These are phyloP conservation scores for Solanum appendiculatum DNA, from an alignment of 257 asterid species.

Conservation along the genomic window DNA sequence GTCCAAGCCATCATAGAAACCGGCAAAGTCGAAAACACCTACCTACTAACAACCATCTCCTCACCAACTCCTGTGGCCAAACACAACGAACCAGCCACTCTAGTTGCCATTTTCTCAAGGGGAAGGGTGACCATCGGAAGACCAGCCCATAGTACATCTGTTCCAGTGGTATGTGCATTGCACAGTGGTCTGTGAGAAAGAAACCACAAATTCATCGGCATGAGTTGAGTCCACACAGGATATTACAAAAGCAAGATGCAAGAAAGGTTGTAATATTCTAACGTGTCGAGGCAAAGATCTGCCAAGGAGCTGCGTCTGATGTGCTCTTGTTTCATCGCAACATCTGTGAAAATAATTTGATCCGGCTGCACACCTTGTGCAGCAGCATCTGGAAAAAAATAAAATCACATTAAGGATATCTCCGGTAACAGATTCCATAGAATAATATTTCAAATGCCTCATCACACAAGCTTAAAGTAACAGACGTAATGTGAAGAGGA, in stretches of 20 bases:
- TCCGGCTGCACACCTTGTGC: constrained; percentile 95
- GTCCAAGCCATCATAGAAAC: background rate
- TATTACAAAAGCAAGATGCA: constrained; percentile 4
- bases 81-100: constrained; percentile 98
- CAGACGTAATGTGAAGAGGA: background rate
- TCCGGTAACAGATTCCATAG: background rate
- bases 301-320: constrained; percentile 93
- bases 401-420: background rate
- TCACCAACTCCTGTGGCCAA: constrained; percentile 97
- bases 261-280: constrained; percentile 6
- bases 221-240: background rate
- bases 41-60: constrained; percentile 93
- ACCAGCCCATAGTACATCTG: constrained; percentile 99
- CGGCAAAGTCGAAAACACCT: constrained; percentile 2
- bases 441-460: background rate
- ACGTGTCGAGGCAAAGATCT: constrained; percentile 94
- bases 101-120: constrained; percentile 99
- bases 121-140: constrained; percentile 94
- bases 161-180: constrained; percentile 99
- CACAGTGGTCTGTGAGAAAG: constrained; percentile 69
- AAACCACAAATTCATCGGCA: background rate
- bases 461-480: background rate
- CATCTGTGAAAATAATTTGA: constrained; percentile 92
- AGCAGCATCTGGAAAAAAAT: constrained; percentile 62
- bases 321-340: constrained; percentile 98